These are phyloP conservation scores for Solanum ahanhuiri DNA, from an alignment of 257 asterid species.

Conservation along the genomic window DNA sequence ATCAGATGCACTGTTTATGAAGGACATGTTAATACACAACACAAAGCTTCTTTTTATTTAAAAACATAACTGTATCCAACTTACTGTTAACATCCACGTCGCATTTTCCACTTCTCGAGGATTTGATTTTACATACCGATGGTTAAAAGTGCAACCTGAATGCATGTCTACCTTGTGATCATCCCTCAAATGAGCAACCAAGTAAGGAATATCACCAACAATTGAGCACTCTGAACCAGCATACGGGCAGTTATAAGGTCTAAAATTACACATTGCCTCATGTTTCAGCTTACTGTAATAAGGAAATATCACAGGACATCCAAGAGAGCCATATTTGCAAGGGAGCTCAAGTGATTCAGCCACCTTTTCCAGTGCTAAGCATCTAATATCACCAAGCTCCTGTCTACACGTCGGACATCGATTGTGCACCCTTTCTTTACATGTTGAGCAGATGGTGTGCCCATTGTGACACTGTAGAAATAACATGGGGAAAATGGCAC, in stretches of 20 bases:
- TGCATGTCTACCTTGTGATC: constrained; percentile 60
- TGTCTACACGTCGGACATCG: constrained; percentile 53
- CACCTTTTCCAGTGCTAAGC: constrained; percentile 48
- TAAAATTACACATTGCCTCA: constrained; percentile 33
- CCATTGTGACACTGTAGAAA: constrained; percentile 51
- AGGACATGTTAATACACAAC: too few species aligned
- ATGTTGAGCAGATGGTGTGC: constrained; percentile 44
- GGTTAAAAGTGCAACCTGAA: constrained; percentile 51
- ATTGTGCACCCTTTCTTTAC: constrained; percentile 42
- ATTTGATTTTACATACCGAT: constrained; percentile 51
- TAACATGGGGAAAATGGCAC: background rate
- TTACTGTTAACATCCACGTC: constrained; percentile 54
- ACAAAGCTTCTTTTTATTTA: background rate
- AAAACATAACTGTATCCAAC: constrained; percentile 3
- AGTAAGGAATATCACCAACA: constrained; percentile 31
- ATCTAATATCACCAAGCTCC: constrained; percentile 49
- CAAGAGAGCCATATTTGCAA: constrained; percentile 34
- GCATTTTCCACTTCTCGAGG: constrained; percentile 51
- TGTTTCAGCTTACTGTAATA: constrained; percentile 46
- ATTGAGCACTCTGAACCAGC: constrained; percentile 50
- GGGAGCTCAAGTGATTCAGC: constrained; percentile 49
- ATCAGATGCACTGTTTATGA: too few species aligned
- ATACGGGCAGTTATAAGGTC: constrained; percentile 53
- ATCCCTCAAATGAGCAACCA: constrained; percentile 38
- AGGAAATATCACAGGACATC: constrained; percentile 13